Evolutionary conservation across 345 rosid species (phyloP).

Genomic region (Ceriops zippeliana): DNA sequence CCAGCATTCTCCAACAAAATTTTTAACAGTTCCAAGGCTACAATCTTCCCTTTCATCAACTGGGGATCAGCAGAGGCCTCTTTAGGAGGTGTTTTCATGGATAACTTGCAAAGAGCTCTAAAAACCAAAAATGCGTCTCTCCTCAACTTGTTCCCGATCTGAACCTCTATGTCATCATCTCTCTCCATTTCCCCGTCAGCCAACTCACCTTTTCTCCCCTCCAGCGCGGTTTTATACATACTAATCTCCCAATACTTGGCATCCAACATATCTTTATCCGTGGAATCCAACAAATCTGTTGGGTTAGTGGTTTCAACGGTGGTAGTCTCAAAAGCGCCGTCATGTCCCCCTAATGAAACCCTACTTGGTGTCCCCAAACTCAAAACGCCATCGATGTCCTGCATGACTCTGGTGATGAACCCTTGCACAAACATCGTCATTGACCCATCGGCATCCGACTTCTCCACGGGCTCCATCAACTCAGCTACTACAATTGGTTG

Average conservation of each 20-base stretch:
- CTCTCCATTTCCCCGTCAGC: slow-evolving; percentile 85
- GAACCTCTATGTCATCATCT: slow-evolving; percentile 93
- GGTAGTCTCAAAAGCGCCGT: slow-evolving; percentile 72
- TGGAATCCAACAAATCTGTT: slow-evolving; percentile 63
- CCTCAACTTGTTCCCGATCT: slow-evolving; percentile 97
- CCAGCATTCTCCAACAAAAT: slow-evolving; percentile 98
- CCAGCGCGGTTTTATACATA: slow-evolving; percentile 96
- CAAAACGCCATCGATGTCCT: slow-evolving; percentile 70
- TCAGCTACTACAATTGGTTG: slow-evolving; percentile 99
- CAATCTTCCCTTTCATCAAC: slow-evolving; percentile 93
- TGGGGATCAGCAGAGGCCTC: slow-evolving; percentile 88
- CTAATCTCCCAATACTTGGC: slow-evolving; percentile 99
- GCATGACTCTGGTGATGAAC: slow-evolving; percentile 73
- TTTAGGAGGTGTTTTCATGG: slow-evolving; percentile 98
- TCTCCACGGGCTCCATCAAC: slow-evolving; percentile 83
- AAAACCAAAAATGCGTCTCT: slow-evolving; percentile 99
- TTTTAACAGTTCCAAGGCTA: slow-evolving; percentile 95
- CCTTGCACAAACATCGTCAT: slow-evolving; percentile 85
- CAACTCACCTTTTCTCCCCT: slow-evolving; percentile 97
- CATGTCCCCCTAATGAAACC: slow-evolving; percentile 49
- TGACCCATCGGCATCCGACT: slow-evolving; percentile 73
- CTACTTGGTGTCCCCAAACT: slow-evolving; percentile 49
- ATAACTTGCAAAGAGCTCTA: slow-evolving; percentile 97
- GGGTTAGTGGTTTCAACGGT: slow-evolving; percentile 65
- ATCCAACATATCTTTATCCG: slow-evolving; percentile 94